Conservation (phyloP, 2,329 filamentous ascomycete genomes). For the Neocucurbitaria cava region DNA sequence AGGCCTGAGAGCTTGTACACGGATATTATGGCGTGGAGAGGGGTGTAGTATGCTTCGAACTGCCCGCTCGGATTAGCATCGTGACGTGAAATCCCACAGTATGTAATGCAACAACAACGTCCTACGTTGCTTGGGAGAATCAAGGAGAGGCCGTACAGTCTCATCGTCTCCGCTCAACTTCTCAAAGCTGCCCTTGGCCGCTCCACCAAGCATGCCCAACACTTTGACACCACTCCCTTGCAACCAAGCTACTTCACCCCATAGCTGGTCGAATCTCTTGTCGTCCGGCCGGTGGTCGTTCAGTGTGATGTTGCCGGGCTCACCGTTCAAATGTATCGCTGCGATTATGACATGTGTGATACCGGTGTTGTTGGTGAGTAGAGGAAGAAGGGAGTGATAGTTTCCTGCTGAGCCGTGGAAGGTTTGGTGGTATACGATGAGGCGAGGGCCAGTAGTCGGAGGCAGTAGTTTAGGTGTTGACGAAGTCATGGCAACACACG, state of each 20-base stretch:
- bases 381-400: constrained; percentile 68
- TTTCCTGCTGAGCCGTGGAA: constrained; percentile 62
- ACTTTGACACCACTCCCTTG: constrained; percentile 79
- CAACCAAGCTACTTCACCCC: constrained; percentile 76
- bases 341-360: constrained; percentile 86
- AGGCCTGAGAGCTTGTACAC: constrained; percentile 55
- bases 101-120: neutral
- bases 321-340: constrained; percentile 80
- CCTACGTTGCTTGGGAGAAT: too few relatives aligned
- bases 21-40: constrained; percentile 70
- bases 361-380: constrained; percentile 65
- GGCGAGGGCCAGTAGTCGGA: constrained; percentile 46
- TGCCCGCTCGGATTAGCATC: constrained; percentile 36
- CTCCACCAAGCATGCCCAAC: constrained; percentile 86
- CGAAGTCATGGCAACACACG: constrained; percentile 35
- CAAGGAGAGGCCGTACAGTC: constrained; percentile 24
- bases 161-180: constrained; percentile 50
- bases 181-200: constrained; percentile 75
- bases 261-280: constrained; percentile 72
- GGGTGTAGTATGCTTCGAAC: constrained; percentile 78
- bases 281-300: constrained; percentile 80
- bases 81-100: neutral
- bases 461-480: constrained; percentile 42
- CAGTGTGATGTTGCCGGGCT: constrained; percentile 72
- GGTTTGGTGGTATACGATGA: constrained; percentile 71